Evolutionary conservation across 306 rosid genomes (phyloP), one percentile per base, ranked within the genome.

Genomic region (Vachellia pachyceras): DNA sequence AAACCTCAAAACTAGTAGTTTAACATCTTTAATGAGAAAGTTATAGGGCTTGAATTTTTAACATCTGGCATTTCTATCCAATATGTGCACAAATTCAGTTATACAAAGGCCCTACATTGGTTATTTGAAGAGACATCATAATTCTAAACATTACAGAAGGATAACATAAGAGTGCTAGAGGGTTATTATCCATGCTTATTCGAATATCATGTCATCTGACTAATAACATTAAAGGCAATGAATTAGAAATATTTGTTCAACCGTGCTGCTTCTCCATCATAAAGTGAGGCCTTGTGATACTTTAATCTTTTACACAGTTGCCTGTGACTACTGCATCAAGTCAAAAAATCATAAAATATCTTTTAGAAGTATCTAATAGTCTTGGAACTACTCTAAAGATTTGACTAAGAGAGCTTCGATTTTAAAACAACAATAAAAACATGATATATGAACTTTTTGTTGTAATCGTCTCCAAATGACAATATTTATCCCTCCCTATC

Each of bases 321-420:
- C 33, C 33, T 29, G 33, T 29, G 33, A 29, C 33, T 29, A 29
- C 68, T 12, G 69, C 61, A 44, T 60, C 4, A 20, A 78, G 39
- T 18, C 57, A 83, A 73, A 73, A 42, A 72, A 52, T 23, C 12
- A 52, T 22, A 79, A 85, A 76, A 50, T 67, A 49, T 1, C 69
- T 49, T 18, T 8, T 35, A 3, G 33, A 35, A 37, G 89, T 65
- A 78, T 36, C 20, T 66, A 47, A 66, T 20, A 50, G 29, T 6
- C 73, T 23, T 7, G 57, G 5, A 78, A 82, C 77, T 36, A n/a
- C 68, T 23, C 72, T 71, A 74, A 64, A 60, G 73, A 77, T 22
- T 17, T 18, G 60, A 71, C 20, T 46, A 46, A 40, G 60, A 69
- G 8, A 67, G 72, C 49, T 67, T 39, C n/a, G n/a, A 40, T 10